phyloP scores from a whole-genome alignment of 345 rosid genomes.

The Boechera divaricarpa region DNA sequence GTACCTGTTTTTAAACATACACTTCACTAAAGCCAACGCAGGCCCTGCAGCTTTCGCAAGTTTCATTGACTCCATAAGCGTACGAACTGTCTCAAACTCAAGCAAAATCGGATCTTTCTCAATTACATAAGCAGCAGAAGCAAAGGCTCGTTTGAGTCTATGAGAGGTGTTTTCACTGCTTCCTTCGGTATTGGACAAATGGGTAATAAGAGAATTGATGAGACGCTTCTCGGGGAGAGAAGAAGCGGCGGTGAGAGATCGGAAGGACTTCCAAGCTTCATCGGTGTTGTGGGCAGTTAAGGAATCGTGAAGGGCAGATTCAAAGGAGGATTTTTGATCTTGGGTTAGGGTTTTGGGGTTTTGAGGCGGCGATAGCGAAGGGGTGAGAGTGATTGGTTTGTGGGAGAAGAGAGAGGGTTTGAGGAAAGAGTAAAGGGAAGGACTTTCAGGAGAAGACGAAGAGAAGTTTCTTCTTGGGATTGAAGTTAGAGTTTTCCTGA shows the following conservation, averaged over 20 bases:
- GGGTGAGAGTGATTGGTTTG: conserved; percentile 41
- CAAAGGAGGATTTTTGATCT: conserved; percentile 53
- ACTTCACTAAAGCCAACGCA: conserved; percentile 79
- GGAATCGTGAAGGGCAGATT: conserved; percentile 64
- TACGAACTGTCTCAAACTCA: conserved; percentile 58
- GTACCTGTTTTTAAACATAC: conserved; percentile 81
- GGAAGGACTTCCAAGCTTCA: conserved; percentile 86
- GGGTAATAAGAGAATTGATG: conserved; percentile 71
- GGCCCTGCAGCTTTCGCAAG: conserved; percentile 62
- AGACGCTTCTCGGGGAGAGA: conserved; percentile 62
- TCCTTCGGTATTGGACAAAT: conserved; percentile 44
- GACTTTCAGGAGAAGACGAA: conserved; percentile 51
- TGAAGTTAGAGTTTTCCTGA: conserved; percentile 48
- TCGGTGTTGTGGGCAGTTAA: conserved; percentile 59
- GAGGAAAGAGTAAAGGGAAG: conserved; percentile 78
- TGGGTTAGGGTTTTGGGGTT: conserved; percentile 52
- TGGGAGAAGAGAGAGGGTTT: conserved; percentile 70
- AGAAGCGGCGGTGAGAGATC: conserved; percentile 62
- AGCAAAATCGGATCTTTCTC: conserved; percentile 67
- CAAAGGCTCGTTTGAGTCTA: conserved; percentile 91
- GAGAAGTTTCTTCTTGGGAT: conserved; percentile 44
- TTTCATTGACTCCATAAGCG: conserved; percentile 67
- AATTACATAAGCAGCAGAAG: conserved; percentile 70
- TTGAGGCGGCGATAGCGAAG: conserved; percentile 33
- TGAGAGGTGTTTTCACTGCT: conserved; percentile 46